Evolutionary conservation across 2,329 filamentous ascomycete species (phyloP), one percentile per base, ranked within the genome.

Genomic region (Sarocladium kiliense): DNA sequence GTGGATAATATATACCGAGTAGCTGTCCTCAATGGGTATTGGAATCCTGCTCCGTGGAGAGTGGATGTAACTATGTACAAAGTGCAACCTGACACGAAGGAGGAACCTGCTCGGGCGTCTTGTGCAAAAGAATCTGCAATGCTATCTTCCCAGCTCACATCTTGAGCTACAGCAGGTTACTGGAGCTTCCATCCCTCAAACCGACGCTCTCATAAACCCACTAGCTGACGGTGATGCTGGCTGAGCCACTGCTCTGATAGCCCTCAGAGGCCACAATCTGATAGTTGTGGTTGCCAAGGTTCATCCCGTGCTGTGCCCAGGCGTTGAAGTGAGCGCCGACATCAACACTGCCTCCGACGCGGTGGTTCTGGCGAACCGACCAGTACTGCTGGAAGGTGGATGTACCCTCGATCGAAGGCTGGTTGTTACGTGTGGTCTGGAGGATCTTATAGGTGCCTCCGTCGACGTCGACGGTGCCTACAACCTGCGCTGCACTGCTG

Each of bases 371-470:
- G 56, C 79, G 73, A 19, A 82, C 74, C 19, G 73, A 77, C 77
- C 74, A 80, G 68, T 73, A 81, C 68, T 81, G 78, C 63, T 75
- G 67, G 64, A 81, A 80, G 53, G 75, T 80, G 45, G 62, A 58
- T 27, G 74, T 79, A 37, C 78, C 78, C 37, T 74, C 63, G 53
- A 79, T 79, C 47, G 71, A 75, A n/a, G 77, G 76, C 53, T 68
- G 66, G 59, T 79, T 75, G 59, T 61, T 61, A 19, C 71, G 68
- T 9, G 63, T 68, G 58, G 62, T 68, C 57, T 64, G 62, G 61
- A 64, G 69, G 55, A 75, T 65, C 54, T 72, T 67, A 61, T 75
- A 75, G 26, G 63, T 62, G 51, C 63, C 64, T 32, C 71, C 72
- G 49, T 73, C 72, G 34, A 61, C 64, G 34, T 59, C 68, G 58